Evolutionary conservation across 768 basidiomycete species (phyloP).

Genomic region (Trametes elegans): DNA sequence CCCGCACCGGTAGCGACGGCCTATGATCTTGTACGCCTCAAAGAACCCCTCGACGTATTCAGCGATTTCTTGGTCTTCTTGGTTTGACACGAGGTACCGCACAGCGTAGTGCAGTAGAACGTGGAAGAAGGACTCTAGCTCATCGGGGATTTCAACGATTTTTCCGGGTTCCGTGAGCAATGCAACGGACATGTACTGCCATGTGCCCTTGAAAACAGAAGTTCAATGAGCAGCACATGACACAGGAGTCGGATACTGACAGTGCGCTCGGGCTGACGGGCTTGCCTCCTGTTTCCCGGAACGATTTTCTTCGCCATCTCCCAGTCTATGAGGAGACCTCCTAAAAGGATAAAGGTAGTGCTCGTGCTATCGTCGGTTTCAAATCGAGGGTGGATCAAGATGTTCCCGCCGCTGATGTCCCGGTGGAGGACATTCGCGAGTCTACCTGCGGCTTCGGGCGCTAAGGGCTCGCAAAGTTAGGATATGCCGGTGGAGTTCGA

Average conservation of each 20-base stretch:
- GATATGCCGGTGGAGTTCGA: no score
- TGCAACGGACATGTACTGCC: conserved; percentile 16
- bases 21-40: background rate
- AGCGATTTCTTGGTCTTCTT: background rate
- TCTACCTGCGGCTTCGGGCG: background rate
- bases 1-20: no score
- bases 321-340: conserved; percentile 4
- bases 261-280: background rate
- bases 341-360: background rate
- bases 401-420: conserved; percentile 6
- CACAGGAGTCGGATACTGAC: conserved; percentile 2
- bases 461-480: background rate
- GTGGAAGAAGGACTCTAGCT: conserved; percentile 18
- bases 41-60: background rate
- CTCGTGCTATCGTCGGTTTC: no score
- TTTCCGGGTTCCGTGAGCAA: background rate
- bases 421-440: background rate
- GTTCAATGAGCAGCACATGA: background rate
- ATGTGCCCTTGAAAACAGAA: conserved; percentile 9
- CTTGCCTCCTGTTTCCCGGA: background rate
- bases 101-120: conserved; percentile 10
- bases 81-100: conserved; percentile 3
- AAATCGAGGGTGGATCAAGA: conserved; percentile 2
- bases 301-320: conserved; percentile 1
- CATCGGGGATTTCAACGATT: conserved; percentile 8